Percentiles rank a stretch among this genome's conserved stretches.
phyloP scores from a whole-genome alignment of 441 rosid species.

The Jatropha multifida region DNA sequence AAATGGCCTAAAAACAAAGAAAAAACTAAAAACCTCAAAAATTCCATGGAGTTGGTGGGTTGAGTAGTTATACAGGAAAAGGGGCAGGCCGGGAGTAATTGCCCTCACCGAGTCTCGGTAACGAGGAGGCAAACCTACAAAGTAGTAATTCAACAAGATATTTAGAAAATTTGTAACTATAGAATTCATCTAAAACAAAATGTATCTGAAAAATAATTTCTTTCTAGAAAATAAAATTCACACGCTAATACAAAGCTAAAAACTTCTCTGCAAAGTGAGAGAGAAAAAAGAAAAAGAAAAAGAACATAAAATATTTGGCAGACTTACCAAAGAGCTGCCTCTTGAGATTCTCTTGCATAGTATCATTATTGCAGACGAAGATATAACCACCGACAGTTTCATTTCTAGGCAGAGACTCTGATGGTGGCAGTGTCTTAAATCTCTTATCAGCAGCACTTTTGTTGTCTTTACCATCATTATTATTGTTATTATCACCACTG shows the following conservation, averaged over 20 bases:
- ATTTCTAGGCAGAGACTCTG: constrained; percentile 83
- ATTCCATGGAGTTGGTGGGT: constrained; percentile 98
- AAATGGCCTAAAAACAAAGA: background rate
- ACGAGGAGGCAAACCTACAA: constrained; percentile 85
- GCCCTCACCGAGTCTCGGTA: constrained; percentile 95
- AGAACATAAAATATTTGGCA: background rate
- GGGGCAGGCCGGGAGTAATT: constrained; percentile 96
- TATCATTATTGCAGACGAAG: constrained; percentile 97
- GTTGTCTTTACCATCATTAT: constrained; percentile 39
- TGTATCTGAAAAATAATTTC: no score
- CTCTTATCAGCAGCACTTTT: constrained; percentile 66
- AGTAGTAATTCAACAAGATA: background rate
- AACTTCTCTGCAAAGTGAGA: background rate
- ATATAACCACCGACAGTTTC: constrained; percentile 96
- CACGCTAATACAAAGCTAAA: background rate
- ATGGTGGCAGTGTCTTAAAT: constrained; percentile 92
- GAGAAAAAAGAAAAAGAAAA: background rate
- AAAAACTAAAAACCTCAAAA: constrained; percentile 57
- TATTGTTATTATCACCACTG: constrained; percentile 26
- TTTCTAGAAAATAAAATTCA: no score
- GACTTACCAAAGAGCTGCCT: constrained; percentile 84
- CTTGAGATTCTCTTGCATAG: constrained; percentile 94
- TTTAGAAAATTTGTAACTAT: background rate
- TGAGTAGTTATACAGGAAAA: constrained; percentile 96
- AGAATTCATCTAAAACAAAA: no score